Base-by-base conservation (phyloP, 108 stramenopile species). In the Cyclotella baltica region DNA sequence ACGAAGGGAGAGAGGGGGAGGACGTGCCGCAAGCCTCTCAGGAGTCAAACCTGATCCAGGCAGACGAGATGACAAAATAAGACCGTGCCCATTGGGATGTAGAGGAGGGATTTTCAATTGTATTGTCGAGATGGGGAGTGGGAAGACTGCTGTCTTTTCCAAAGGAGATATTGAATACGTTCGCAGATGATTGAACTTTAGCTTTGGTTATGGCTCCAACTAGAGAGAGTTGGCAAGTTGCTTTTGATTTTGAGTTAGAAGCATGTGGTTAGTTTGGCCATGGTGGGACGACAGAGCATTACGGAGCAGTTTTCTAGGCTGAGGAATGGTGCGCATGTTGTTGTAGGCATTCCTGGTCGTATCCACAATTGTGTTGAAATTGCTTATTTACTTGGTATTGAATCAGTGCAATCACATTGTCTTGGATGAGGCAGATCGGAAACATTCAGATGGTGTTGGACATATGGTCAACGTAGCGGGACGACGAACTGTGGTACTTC, bases 271-370 rank as follows among this genome's bases (percentile, higher is more conserved):
- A 53, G 70, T 4, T 78, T 90, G 38, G 83, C 86, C 31, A 88
- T 98, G 16, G 97, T 98, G 5, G 98, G 98, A 22, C 98, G 98
- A 11, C 92, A 96, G 67, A 73, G 73, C 35, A 95, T 98, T 59
- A 92, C 96, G 51, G 88, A 88, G 43, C 97, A 99, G 83, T 97
- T 91, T 22, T 89, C 86, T 34, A 75, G 85, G 73, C 72, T 99
- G 25, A 85, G 98, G 28, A 74, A 90, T 50, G 98, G 98, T 15
- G 95, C 95, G 9, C 97, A 99, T 62, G 87, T 99, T 53, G 91
- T 99, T 31, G 96, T 99, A 15, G 99, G 97, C 10, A 98, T 98
- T 0, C 99, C 99, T 0, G 99, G 99, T 2, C 92, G 99, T n/a
- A 88, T 99, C 40, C 88, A 97, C 38, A 98, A 99, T 62, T 97